These are phyloP conservation scores for Thelonectria rubi DNA, from an alignment of 2,329 filamentous ascomycete genomes.

Conservation along the genomic window DNA sequence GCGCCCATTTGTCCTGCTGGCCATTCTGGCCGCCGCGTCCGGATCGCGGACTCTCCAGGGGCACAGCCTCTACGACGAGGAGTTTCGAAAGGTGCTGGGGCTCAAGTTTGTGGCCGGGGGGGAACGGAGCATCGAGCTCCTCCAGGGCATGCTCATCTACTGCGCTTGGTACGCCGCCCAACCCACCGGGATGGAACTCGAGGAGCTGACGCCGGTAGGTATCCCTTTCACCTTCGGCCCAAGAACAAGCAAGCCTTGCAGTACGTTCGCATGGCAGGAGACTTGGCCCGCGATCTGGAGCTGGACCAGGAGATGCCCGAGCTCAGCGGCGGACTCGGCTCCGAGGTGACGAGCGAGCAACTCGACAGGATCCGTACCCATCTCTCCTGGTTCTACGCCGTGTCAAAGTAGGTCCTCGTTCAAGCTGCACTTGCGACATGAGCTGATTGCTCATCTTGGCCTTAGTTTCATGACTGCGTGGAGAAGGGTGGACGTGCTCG, in stretches of 20 bases:
- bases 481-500: slow-evolving; percentile 46
- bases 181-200: background rate
- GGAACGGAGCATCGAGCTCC: slow-evolving; percentile 64
- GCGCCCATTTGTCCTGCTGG: slow-evolving; percentile 63
- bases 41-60: slow-evolving; percentile 59
- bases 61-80: slow-evolving; percentile 64
- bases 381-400: slow-evolving; percentile 55
- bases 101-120: slow-evolving; percentile 65
- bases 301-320: slow-evolving; percentile 52
- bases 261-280: slow-evolving; percentile 62
- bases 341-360: slow-evolving; percentile 34
- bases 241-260: slow-evolving; percentile 60
- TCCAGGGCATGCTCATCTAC: slow-evolving; percentile 67
- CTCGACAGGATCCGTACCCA: slow-evolving; percentile 58
- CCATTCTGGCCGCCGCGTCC: slow-evolving; percentile 62
- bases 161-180: slow-evolving; percentile 59
- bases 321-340: background rate
- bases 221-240: slow-evolving; percentile 63
- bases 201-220: slow-evolving; percentile 49
- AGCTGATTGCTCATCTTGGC: slow-evolving; percentile 21
- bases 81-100: slow-evolving; percentile 65
- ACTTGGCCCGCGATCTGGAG: slow-evolving; percentile 60
- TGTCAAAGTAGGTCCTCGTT: slow-evolving; percentile 50
- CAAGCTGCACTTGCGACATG: background rate
- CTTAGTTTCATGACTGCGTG: slow-evolving; percentile 52